These are phyloP conservation scores for Zhuliangozyma parablackwelliae DNA, from an alignment of 1,139 yeast genomes.

Conservation along the genomic window DNA sequence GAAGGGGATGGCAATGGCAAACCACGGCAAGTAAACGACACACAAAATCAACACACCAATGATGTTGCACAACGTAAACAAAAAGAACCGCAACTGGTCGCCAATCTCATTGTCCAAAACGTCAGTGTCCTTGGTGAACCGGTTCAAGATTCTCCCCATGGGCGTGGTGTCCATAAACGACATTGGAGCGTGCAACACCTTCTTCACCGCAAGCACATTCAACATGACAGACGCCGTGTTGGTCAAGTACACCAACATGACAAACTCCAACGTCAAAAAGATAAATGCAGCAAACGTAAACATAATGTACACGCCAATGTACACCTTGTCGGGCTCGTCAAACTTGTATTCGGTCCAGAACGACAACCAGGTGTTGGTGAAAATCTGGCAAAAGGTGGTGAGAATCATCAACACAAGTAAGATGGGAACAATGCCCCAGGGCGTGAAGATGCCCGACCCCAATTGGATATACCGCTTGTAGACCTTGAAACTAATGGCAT, in stretches of 20 bases:
- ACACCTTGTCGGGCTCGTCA: conserved; percentile 43
- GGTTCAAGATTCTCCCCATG: conserved; percentile 56
- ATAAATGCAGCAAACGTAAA: conserved; percentile 40
- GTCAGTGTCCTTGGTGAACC: conserved; percentile 81
- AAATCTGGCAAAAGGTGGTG: conserved; percentile 57
- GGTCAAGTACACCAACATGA: conserved; percentile 45
- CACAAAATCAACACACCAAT: conserved; percentile 66
- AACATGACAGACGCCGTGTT: conserved; percentile 44
- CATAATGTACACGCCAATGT: conserved; percentile 70
- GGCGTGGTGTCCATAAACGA: conserved; percentile 59
- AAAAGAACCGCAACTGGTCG: conserved; percentile 52
- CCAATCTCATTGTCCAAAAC: conserved; percentile 74
- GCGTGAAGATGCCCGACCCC: conserved; percentile 50
- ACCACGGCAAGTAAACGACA: conserved; percentile 71
- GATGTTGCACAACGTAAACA: conserved; percentile 46
- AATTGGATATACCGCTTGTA: conserved; percentile 44
- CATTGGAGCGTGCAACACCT: conserved; percentile 62
- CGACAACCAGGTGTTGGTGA: conserved; percentile 79
- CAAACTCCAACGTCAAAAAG: conserved; percentile 40
- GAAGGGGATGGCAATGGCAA: conserved; percentile 46
- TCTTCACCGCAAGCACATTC: conserved; percentile 49
- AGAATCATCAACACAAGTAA: conserved; percentile 27
- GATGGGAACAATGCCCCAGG: conserved; percentile 15
- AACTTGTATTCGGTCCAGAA: conserved; percentile 72
- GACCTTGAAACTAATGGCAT: conserved; percentile 25